These are phyloP conservation scores for Lasiodiplodia sp. DNA, from an alignment of 2,329 filamentous ascomycete species.

Conservation along the genomic window DNA sequence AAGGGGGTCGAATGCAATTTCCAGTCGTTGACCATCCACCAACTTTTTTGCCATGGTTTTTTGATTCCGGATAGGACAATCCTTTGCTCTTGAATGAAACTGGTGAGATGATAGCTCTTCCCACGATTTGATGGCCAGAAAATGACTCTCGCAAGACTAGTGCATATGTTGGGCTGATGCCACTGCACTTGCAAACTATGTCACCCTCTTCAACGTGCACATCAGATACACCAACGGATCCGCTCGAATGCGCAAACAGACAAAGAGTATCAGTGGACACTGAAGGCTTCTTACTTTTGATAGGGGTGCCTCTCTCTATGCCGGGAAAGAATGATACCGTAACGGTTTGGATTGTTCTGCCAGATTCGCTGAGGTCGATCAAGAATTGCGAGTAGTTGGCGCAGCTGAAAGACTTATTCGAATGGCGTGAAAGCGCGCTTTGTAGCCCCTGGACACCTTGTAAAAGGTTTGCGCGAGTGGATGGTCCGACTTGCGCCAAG, in stretches of 20 bases:
- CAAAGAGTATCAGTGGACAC: rapidly evolving
- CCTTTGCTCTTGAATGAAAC: not conserved
- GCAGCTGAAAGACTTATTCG: too few species aligned
- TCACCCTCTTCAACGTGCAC: not conserved
- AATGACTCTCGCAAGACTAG: not conserved
- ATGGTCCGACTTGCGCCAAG: rapidly evolving
- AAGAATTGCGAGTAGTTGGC: too few species aligned
- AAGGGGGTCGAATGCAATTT: not conserved
- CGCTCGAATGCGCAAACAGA: not conserved
- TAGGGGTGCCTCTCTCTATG: too few species aligned
- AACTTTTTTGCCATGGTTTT: too few species aligned
- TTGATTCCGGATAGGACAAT: too few species aligned
- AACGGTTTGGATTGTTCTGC: too few species aligned
- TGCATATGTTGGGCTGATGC: not conserved
- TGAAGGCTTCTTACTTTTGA: rapidly evolving
- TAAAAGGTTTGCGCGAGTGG: too few species aligned
- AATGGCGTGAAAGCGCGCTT: too few species aligned
- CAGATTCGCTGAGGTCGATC: too few species aligned
- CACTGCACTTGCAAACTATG: not conserved
- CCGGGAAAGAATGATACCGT: too few species aligned
- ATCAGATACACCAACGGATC: not conserved
- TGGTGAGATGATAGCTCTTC: not conserved
- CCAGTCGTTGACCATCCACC: too few species aligned
- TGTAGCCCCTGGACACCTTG: too few species aligned
- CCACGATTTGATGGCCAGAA: not conserved